These are phyloP conservation scores for Backusella mclennaniae DNA, from an alignment of 192 early-diverging fungal species.

Conservation along the genomic window DNA sequence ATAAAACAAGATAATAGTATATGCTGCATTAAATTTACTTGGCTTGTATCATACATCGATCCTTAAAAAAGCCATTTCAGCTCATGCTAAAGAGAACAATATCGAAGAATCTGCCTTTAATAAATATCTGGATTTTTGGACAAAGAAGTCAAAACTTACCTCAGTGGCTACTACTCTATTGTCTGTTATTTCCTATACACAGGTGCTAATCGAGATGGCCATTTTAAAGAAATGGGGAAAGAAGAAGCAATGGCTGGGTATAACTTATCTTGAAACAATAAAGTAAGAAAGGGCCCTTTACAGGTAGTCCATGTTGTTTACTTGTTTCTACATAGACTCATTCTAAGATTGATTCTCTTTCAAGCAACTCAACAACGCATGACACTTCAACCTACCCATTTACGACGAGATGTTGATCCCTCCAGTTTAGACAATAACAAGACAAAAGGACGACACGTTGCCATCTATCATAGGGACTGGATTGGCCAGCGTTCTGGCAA, in stretches of 20 bases:
- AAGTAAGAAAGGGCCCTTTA: conserved; percentile 13
- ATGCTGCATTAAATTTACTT: conserved; percentile 74
- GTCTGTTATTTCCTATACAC: conserved; percentile 52
- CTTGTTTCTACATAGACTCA: conserved; percentile 25
- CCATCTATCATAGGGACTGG: conserved; percentile 23
- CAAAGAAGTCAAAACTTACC: conserved; percentile 13
- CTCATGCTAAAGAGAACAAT: conserved; percentile 22
- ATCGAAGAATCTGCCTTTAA: conserved; percentile 53
- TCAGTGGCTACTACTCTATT: conserved; percentile 53
- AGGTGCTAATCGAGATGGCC: conserved; percentile 36
- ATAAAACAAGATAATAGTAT: conserved; percentile 45
- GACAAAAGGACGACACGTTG: conserved; percentile 16
- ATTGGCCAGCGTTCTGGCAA: conserved; percentile 33
- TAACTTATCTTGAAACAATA: conserved; percentile 21
- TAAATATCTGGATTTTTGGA: conserved; percentile 69
- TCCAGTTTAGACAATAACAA: conserved; percentile 32
- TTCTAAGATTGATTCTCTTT: conserved; percentile 53
- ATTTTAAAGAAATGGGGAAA: conserved; percentile 25
- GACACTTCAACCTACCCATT: conserved; percentile 57
- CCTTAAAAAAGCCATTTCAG: conserved; percentile 47
- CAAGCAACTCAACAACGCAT: conserved; percentile 53
- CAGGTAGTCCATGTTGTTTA: neutral
- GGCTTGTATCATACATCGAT: conserved; percentile 87
- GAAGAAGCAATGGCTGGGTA: conserved; percentile 13
- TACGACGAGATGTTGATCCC: conserved; percentile 69